Base-by-base conservation (phyloP, 495 filamentous ascomycete genomes). In the Penicillium goetzii region DNA sequence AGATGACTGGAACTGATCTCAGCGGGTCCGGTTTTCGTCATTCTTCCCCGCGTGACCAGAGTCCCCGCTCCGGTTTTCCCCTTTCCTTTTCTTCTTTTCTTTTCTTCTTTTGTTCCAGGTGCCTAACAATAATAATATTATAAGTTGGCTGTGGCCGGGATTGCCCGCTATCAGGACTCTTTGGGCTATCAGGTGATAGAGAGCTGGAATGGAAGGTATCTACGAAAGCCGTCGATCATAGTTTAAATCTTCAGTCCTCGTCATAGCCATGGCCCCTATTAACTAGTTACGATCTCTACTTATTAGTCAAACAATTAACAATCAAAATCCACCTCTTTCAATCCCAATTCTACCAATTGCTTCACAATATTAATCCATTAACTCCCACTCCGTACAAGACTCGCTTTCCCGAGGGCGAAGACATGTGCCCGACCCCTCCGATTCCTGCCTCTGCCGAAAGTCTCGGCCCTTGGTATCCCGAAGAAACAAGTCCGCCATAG, bases 1-100 rank as follows among this genome's bases (percentile, higher is more conserved):
- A n/a, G n/a, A n/a, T n/a, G n/a, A n/a, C n/a, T n/a, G n/a, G n/a
- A n/a, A n/a, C n/a, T 68, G 66, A 68, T 62, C 61, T 68, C 65
- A 65, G 54, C 47, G 52, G 56, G 19, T 56, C 58, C 59, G 49
- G 59, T 68, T 68, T 68, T 68, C 66, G 66, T 68, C 66, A 68
- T 55, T 68, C 28, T 47, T 62, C 62, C 62, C 66, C 66, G 66
- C 66, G 66, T 68, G 66, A 68, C 66, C 56, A 4, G 21, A 33
- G 15, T 14, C 50, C 26, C 30, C 50, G 49, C 66, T 68, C 66
- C 66, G 66, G 62, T 63, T 68, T 68, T 62, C 58, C 34, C 62
- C 66, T 65, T 59, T 23, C 4, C 14, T 26, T 32, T 25, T 33
- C 30, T 32, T 32, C 28, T 6, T 30, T 30, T 30, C 6, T n/a